These are phyloP conservation scores for Phyllosticta citrichinensis DNA, from an alignment of 2,329 filamentous ascomycete genomes.

Conservation along the genomic window DNA sequence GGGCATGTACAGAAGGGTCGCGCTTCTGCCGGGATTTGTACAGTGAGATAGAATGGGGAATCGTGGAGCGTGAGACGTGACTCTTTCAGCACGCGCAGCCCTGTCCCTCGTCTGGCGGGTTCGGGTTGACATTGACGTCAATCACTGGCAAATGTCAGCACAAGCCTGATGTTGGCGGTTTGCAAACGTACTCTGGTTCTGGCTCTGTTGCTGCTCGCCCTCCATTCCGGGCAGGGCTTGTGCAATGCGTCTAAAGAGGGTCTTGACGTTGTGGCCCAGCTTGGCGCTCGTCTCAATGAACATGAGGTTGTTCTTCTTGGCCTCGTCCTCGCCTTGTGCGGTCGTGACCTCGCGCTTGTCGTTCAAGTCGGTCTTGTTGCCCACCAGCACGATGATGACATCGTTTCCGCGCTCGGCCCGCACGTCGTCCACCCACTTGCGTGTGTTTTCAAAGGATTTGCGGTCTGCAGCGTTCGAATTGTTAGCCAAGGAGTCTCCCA, in stretches of 20 bases:
- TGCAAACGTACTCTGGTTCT: constrained; percentile 62
- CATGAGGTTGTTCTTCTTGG: constrained; percentile 95
- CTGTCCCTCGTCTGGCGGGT: constrained; percentile 23
- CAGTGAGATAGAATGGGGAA: constrained; percentile 3
- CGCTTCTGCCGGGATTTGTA: constrained; percentile 7
- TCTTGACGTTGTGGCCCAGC: constrained; percentile 95
- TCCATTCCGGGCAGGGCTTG: constrained; percentile 98
- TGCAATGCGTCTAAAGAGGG: constrained; percentile 93
- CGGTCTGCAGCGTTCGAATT: constrained; percentile 45
- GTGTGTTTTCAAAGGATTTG: constrained; percentile 96
- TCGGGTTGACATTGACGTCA: constrained; percentile 76
- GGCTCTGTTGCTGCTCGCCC: constrained; percentile 67
- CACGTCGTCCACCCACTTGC: constrained; percentile 99
- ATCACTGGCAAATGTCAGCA: constrained; percentile 55
- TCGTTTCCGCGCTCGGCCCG: constrained; percentile 94
- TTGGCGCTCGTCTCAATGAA: constrained; percentile 99
- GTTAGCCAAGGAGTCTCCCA: constrained; percentile 3
- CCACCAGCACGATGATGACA: constrained; percentile 96
- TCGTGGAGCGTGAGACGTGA: constrained; percentile 1
- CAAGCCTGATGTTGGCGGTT: not conserved
- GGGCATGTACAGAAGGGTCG: constrained; percentile 11
- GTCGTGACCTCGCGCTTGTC: constrained; percentile 97
- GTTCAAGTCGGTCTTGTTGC: constrained; percentile 98
- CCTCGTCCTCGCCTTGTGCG: constrained; percentile 92
- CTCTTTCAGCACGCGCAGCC: constrained; percentile 26